Percentiles rank a stretch among this genome's conserved stretches.
Conservation (phyloP, 306 rosid species). For the Trichosanthes cucumerina region DNA sequence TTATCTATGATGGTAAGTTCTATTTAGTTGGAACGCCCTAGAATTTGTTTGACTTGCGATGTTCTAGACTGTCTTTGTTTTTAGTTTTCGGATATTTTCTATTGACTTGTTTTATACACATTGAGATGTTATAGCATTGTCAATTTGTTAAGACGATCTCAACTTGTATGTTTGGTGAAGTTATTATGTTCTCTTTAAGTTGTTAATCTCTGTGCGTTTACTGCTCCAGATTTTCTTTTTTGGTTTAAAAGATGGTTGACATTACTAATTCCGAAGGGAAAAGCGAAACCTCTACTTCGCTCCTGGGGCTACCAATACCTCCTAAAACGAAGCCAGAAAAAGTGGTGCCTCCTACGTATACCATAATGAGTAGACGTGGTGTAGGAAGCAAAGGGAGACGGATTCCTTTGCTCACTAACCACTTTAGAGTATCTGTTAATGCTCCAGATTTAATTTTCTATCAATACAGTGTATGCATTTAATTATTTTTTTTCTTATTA, state of each 20-base stretch:
- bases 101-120: neutral
- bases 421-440: conserved; percentile 46
- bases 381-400: conserved; percentile 45
- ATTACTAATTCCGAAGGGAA: conserved; percentile 20
- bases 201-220: neutral
- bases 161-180: neutral
- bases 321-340: conserved; percentile 22
- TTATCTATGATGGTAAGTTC: neutral
- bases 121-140: neutral
- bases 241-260: conserved; percentile 24
- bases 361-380: conserved; percentile 44
- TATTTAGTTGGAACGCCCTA: neutral
- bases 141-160: neutral
- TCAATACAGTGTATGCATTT: conserved; percentile 66
- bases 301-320: conserved; percentile 21
- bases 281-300: conserved; percentile 22
- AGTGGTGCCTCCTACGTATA: conserved; percentile 24
- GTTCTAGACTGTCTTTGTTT: neutral
- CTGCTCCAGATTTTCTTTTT: conserved; percentile 5
- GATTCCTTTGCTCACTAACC: conserved; percentile 47
- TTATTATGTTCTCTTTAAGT: neutral
- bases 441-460: conserved; percentile 59
- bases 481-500: neutral
- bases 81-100: neutral
- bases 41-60: neutral